Base-by-base conservation (phyloP, 2,329 filamentous ascomycete genomes). In the Achaetomium macrosporum region DNA sequence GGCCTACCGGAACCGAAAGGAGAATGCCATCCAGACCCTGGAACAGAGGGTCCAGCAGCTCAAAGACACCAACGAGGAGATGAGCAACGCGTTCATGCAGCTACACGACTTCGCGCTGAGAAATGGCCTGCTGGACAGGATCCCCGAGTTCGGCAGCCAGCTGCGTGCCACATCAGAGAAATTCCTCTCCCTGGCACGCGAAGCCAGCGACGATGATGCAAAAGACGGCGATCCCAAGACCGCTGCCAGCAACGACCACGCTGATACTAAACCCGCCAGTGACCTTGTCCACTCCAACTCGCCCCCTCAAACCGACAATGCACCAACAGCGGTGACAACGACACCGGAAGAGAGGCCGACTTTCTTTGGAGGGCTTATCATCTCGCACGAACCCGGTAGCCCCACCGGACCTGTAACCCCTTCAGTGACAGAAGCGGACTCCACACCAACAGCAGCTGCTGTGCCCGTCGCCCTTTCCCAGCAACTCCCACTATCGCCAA, bases 1-100 rank as follows among this genome's bases (percentile, higher is more conserved):
- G 59, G 89, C 89, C 1, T 95, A 95, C 65, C 82, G 90, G 15
- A 82, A 87, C 63, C 84, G 90, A 47, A 95, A 95, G 69, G 90
- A 95, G 65, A 85, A 79, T 19, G 87, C 87, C 5, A 92, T 95
- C 51, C 78, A 82, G 29, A 82, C 81, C 1, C 75, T 95, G 11
- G 85, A 90, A 64, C 77, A 81, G 50, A 78, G 84, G 56, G 87
- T 92, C 25, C 73, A 83, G 50, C 76, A 81, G 20, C 77, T 95
- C n/a, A 80, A 85, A 54, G 75, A 77, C 13, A 81, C 79, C 19
- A 85, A 91, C 55, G 79, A 87, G 51, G 80, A 86, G 61, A 89
- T 95, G 83, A 85, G 81, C 69, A 82, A 77, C 47, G 79, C 82
- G 0, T 90, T 95, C 61, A 72, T 83, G 59, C 75, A 73, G 31